Evolutionary conservation across 2,329 filamentous ascomycete species (phyloP).

Genomic region (Hymenoscyphus occultus): DNA sequence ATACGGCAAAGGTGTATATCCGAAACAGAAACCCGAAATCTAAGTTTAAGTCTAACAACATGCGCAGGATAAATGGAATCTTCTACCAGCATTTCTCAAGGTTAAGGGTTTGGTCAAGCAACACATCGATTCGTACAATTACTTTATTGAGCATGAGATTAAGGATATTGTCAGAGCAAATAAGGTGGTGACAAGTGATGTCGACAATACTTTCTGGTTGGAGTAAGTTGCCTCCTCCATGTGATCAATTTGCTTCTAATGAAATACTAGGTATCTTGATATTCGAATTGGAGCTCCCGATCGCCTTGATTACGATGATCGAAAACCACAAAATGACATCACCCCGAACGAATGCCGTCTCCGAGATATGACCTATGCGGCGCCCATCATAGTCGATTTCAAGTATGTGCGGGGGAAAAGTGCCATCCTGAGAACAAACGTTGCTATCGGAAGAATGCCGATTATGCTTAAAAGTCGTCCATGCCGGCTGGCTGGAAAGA

Average conservation of each 20-base stretch:
- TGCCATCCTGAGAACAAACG: constrained; percentile 69
- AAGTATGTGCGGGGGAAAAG: constrained; percentile 81
- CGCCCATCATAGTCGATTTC: constrained; percentile 89
- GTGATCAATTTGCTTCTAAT: background rate
- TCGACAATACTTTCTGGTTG: constrained; percentile 88
- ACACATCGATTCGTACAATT: constrained; percentile 89
- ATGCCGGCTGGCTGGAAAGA: constrained; percentile 80
- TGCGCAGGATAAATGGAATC: constrained; percentile 88
- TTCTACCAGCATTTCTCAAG: constrained; percentile 95
- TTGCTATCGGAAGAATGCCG: constrained; percentile 85
- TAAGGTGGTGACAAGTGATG: constrained; percentile 82
- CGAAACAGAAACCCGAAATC: background rate
- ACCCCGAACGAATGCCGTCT: constrained; percentile 96
- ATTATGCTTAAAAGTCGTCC: constrained; percentile 97
- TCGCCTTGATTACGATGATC: constrained; percentile 71
- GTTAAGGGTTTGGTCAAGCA: constrained; percentile 95
- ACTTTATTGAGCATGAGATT: constrained; percentile 93
- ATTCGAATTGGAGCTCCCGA: constrained; percentile 83
- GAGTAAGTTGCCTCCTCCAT: constrained; percentile 47
- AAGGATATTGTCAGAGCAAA: constrained; percentile 96
- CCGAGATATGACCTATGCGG: constrained; percentile 96
- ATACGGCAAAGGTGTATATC: constrained; percentile 50
- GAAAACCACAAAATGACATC: constrained; percentile 68
- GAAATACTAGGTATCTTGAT: constrained; percentile 61
- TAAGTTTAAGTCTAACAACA: constrained; percentile 31